Percentiles rank a stretch among this genome's conserved stretches.
These are phyloP conservation scores for Schizothecium vesticola DNA, from an alignment of 495 filamentous ascomycete species.

Conservation along the genomic window DNA sequence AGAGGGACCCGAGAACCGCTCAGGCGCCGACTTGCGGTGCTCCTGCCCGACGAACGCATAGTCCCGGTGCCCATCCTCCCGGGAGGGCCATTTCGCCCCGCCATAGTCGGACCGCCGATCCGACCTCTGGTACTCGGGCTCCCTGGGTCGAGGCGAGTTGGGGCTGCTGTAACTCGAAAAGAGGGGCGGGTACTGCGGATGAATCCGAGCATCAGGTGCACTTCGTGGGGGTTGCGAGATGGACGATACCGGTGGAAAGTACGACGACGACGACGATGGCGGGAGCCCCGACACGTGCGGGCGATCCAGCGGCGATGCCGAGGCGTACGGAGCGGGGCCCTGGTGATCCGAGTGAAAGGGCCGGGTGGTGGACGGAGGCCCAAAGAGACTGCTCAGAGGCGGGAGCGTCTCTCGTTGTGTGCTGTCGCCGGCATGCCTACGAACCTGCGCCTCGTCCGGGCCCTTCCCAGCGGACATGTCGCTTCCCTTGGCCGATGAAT, in stretches of 20 bases:
- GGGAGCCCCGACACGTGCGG: conserved; percentile 25
- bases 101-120: conserved; percentile 23
- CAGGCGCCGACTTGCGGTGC: conserved; percentile 18
- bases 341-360: conserved; percentile 42
- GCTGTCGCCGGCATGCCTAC: conserved; percentile 26
- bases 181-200: conserved; percentile 36
- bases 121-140: conserved; percentile 27
- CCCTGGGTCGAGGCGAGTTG: conserved; percentile 33
- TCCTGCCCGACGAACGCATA: conserved; percentile 23
- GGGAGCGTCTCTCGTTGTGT: conserved; percentile 45
- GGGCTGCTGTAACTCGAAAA: conserved; percentile 38
- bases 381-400: conserved; percentile 50
- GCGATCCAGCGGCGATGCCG: conserved; percentile 40
- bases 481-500: conserved; percentile 35
- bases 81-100: conserved; percentile 25
- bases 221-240: conserved; percentile 36
- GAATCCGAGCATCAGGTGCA: conserved; percentile 34
- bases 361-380: conserved; percentile 34
- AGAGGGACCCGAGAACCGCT: conserved; percentile 19
- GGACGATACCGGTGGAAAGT: conserved; percentile 35
- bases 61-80: conserved; percentile 28
- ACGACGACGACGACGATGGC: conserved; percentile 43
- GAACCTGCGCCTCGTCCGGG: conserved; percentile 27
- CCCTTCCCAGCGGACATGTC: conserved; percentile 38
- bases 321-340: conserved; percentile 27